Percentiles rank a stretch among this genome's conserved stretches.
Conservation (phyloP, 140 eudicot species). For the Bidens hawaiensis region DNA sequence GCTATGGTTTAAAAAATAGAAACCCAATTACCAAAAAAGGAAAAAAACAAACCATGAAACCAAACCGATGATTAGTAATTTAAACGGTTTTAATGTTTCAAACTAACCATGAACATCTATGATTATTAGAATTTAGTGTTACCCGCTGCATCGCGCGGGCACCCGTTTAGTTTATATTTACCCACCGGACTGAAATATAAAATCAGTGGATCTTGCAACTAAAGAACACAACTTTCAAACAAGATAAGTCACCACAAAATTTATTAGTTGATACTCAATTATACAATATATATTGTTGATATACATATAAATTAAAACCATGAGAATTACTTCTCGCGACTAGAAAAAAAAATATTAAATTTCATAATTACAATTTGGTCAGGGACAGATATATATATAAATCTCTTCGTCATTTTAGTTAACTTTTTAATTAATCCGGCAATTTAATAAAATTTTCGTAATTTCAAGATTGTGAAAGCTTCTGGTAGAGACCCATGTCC, state of each 20-base stretch:
- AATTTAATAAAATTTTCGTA: not conserved
- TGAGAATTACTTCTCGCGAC: constrained; percentile 28
- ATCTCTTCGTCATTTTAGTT: not conserved
- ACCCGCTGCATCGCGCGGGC: too few species aligned
- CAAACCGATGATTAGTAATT: too few species aligned
- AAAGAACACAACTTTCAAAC: not conserved
- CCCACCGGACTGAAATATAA: not conserved
- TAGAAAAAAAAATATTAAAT: constrained; percentile 13
- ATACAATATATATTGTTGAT: constrained; percentile 24
- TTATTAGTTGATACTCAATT: constrained; percentile 10
- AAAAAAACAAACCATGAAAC: too few species aligned
- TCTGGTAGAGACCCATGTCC: constrained; percentile 74
- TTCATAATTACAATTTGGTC: constrained; percentile 36
- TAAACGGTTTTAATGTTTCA: too few species aligned
- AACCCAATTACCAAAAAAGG: too few species aligned
- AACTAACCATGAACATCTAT: too few species aligned
- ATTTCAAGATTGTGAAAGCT: constrained; percentile 40
- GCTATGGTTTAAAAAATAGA: too few species aligned
- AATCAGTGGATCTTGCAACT: not conserved
- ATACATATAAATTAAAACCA: constrained; percentile 13
- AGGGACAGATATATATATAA: constrained; percentile 2
- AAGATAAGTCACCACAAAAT: constrained; percentile 3
- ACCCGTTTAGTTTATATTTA: too few species aligned
- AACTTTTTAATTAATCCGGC: not conserved
- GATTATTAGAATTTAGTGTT: too few species aligned